These are phyloP conservation scores for Vanrija sp. DNA, from an alignment of 1,284 basidiomycete genomes.

Conservation along the genomic window DNA sequence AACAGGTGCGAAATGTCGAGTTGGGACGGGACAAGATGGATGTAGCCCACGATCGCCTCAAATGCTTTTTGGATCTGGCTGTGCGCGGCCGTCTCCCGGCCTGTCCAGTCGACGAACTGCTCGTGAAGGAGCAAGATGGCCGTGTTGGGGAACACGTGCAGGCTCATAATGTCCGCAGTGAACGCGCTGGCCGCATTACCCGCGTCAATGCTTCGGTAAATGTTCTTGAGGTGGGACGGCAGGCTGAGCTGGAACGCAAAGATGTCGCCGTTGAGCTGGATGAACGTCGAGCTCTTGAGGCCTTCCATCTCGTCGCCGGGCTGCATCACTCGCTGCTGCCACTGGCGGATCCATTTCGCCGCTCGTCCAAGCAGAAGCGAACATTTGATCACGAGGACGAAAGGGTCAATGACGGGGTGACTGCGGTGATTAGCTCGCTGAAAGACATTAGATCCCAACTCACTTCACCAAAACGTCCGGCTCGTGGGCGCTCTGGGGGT, in stretches of 20 bases:
- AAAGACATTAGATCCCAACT: neutral
- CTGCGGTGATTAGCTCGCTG: constrained; percentile 3
- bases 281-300: constrained; percentile 18
- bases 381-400: constrained; percentile 33
- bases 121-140: constrained; percentile 33
- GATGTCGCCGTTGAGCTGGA: constrained; percentile 29
- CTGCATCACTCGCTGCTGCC: constrained; percentile 33
- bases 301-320: constrained; percentile 30
- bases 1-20: constrained; percentile 35
- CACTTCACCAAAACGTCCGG: constrained; percentile 25
- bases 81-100: constrained; percentile 9
- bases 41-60: constrained; percentile 30
- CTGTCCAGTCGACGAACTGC: constrained; percentile 31
- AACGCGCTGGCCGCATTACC: constrained; percentile 12
- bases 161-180: constrained; percentile 29
- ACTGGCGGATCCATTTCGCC: constrained; percentile 29
- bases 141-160: constrained; percentile 40
- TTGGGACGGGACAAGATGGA: constrained; percentile 41
- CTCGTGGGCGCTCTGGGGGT: constrained; percentile 33
- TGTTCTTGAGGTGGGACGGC: constrained; percentile 27
- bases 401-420: constrained; percentile 38
- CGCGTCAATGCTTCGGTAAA: constrained; percentile 26
- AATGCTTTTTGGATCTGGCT: constrained; percentile 26
- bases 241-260: constrained; percentile 28
- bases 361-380: constrained; percentile 24